Conservation (phyloP, 768 basidiomycete genomes). For the Suillus cothurnatus region DNA sequence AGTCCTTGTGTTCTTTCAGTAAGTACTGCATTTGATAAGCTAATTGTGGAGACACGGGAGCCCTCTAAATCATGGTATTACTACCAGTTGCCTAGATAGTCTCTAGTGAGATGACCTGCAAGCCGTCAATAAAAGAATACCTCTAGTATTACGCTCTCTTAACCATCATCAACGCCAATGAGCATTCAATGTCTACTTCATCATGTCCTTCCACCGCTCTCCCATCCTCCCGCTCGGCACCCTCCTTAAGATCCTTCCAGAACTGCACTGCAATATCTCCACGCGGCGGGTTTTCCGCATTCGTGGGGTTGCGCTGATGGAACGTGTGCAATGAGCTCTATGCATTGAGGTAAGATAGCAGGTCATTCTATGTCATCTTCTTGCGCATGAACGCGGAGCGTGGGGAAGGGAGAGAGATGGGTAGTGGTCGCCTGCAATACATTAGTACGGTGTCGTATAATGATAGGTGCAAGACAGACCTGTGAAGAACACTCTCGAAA, state of each 20-base stretch:
- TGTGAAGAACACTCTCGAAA: constrained; percentile 60
- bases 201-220: constrained; percentile 24
- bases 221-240: constrained; percentile 28
- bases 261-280: constrained; percentile 70
- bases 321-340: constrained; percentile 72
- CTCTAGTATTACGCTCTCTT: constrained; percentile 8
- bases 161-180: constrained; percentile 32
- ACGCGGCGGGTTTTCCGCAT: constrained; percentile 44
- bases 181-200: constrained; percentile 43
- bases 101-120: neutral
- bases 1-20: neutral
- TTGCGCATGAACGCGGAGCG: constrained; percentile 54
- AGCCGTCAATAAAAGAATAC: neutral
- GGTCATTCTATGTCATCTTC: constrained; percentile 62
- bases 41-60: neutral
- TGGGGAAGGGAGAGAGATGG: constrained; percentile 37
- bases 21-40: neutral
- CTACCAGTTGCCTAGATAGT: neutral
- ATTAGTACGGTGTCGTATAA: neutral
- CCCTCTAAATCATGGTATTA: neutral
- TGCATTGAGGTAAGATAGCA: constrained; percentile 72
- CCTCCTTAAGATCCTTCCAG: constrained; percentile 54
- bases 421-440: constrained; percentile 42
- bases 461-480: constrained; percentile 36
- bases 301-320: constrained; percentile 62